Evolutionary conservation across 441 rosid genomes (phyloP).

Genomic region (Gossypium gossypioides): DNA sequence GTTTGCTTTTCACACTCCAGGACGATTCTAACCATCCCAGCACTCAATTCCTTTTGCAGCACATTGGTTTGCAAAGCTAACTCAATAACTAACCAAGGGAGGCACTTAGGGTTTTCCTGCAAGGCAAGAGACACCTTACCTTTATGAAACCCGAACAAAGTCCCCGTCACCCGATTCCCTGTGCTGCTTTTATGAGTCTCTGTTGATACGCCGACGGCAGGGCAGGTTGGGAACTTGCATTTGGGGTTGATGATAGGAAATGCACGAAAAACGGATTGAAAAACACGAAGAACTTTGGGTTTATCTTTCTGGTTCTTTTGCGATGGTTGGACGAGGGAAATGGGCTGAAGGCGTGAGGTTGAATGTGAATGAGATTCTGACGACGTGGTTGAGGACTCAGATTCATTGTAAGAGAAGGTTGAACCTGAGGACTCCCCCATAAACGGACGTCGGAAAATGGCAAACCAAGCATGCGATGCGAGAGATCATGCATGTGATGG

Average conservation of each 20-base stretch:
- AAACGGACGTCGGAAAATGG: conserved; percentile 18
- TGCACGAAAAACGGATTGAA: conserved; percentile 70
- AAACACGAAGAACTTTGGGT: conserved; percentile 45
- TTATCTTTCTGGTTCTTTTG: conserved; percentile 34
- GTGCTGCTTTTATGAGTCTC: conserved; percentile 31
- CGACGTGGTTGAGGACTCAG: neutral
- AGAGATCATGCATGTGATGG: conserved; percentile 17
- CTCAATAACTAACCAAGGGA: conserved; percentile 40
- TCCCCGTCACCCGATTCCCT: conserved; percentile 32
- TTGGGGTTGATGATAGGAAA: conserved; percentile 65
- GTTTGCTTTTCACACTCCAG: conserved; percentile 64
- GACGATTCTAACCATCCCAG: conserved; percentile 75
- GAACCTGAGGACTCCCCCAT: conserved; percentile 44
- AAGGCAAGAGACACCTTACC: conserved; percentile 47
- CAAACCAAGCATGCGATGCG: conserved; percentile 8
- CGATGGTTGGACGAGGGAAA: conserved; percentile 61
- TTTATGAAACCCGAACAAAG: conserved; percentile 51
- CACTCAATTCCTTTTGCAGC: conserved; percentile 38
- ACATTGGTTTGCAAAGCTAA: conserved; percentile 37
- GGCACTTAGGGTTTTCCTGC: conserved; percentile 42
- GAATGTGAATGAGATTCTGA: conserved; percentile 13
- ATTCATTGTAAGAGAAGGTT: conserved; percentile 18
- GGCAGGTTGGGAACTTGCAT: conserved; percentile 48
- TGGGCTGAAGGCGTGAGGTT: conserved; percentile 16
- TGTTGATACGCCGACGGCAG: conserved; percentile 15